These are phyloP conservation scores for Venturia aucupariae DNA, from an alignment of 2,329 filamentous ascomycete species.

Conservation along the genomic window DNA sequence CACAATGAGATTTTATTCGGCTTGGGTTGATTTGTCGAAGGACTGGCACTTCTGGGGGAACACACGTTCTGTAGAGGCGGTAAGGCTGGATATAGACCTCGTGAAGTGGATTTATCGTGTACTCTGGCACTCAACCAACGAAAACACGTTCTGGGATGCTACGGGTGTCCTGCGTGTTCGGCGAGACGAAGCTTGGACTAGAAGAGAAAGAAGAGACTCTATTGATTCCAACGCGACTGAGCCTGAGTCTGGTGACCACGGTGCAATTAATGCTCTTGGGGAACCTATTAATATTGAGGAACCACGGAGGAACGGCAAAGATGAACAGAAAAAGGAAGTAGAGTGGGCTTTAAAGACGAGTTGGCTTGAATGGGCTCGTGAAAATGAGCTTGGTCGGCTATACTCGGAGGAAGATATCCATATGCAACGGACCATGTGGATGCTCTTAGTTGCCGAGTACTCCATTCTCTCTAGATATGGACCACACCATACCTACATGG, in stretches of 20 bases:
- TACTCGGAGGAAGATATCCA: neutral
- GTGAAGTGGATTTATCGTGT: neutral
- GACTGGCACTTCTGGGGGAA: neutral
- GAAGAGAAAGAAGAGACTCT: neutral
- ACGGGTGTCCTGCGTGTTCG: neutral
- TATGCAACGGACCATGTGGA: neutral
- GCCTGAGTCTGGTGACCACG: neutral
- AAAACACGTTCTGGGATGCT: neutral
- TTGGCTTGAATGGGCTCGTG: neutral
- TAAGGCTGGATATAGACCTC: neutral
- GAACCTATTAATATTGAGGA: no score
- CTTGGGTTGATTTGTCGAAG: neutral
- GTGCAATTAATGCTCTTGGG: neutral
- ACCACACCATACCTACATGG: neutral
- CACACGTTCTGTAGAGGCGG: neutral
- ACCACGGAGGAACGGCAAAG: neutral
- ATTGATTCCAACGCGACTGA: neutral
- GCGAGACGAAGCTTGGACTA: neutral
- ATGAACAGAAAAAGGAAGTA: neutral
- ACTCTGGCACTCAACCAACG: neutral
- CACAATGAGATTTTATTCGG: neutral
- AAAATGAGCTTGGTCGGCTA: neutral
- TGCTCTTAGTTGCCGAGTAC: neutral
- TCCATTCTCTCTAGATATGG: neutral
- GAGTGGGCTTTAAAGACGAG: neutral